phyloP scores from a whole-genome alignment of 768 basidiomycete species.

The Suillus discolor region DNA sequence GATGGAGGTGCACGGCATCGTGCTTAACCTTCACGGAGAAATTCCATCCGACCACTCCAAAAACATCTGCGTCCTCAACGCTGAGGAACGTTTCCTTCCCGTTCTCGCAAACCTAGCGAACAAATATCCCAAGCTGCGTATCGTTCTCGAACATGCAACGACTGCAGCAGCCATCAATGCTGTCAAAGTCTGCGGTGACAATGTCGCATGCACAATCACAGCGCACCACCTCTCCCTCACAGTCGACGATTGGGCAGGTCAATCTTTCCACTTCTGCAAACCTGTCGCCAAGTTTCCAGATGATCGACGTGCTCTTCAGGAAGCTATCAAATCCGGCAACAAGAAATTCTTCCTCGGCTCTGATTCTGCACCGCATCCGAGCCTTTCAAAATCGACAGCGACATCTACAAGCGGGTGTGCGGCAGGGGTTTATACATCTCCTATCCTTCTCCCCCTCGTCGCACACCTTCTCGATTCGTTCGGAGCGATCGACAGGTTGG shows the following conservation, averaged over 20 bases:
- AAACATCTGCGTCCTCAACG: conserved; percentile 91
- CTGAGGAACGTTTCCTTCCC: conserved; percentile 86
- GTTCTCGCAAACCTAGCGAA: conserved; percentile 82
- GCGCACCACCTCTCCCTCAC: conserved; percentile 94
- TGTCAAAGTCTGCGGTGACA: conserved; percentile 75
- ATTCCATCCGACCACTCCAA: conserved; percentile 82
- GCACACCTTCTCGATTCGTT: conserved; percentile 89
- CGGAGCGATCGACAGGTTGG: conserved; percentile 79
- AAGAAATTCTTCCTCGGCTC: conserved; percentile 61
- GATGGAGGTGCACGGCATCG: conserved; percentile 93
- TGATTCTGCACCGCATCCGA: conserved; percentile 93
- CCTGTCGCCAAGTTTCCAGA: conserved; percentile 96
- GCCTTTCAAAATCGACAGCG: conserved; percentile 65
- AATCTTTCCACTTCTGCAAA: conserved; percentile 96
- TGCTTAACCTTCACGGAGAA: conserved; percentile 96
- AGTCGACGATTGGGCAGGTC: conserved; percentile 96
- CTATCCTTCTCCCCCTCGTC: conserved; percentile 86
- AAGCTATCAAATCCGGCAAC: conserved; percentile 75
- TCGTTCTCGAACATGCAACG: conserved; percentile 97
- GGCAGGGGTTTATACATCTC: conserved; percentile 95
- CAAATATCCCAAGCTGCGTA: conserved; percentile 86
- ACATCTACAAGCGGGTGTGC: conserved; percentile 79
- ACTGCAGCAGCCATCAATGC: conserved; percentile 88
- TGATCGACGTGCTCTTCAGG: conserved; percentile 80
- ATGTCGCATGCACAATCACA: conserved; percentile 95